Base-by-base conservation (phyloP, 1,284 basidiomycete species). In the Boletus semigastroideus region DNA sequence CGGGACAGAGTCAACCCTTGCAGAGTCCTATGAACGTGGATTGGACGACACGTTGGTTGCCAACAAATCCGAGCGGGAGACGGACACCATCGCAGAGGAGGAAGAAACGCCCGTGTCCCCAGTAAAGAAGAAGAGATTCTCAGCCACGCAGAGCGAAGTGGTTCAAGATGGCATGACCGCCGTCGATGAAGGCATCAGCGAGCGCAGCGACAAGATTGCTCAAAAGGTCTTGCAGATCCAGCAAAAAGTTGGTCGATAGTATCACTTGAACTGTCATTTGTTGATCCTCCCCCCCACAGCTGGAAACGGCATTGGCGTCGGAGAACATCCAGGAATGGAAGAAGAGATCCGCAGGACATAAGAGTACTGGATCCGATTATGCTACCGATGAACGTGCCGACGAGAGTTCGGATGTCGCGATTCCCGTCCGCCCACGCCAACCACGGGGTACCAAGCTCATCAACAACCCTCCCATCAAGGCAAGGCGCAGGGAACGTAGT, bases 221-320 rank as follows among this genome's bases (percentile, higher is more conserved):
- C 83, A 87, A 69, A 92, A 91, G 67, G 86, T 92, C 34, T 63
- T 87, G 46, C 82, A 90, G 67, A 92, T 92, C 57, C 90, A 92
- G 69, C 83, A 87, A 60, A 92, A 91, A 79, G 88, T 89, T 43
- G 16, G 70, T 62, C 50, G 16, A 53, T 20, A 30, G 9, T 34
- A 7, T 9, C 22, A 13, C 41, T 34, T 53, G 46, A 39, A 19
- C 14, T 37, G 30, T 42, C n/a, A 30, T 33, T 31, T 46, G 38
- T 41, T 58, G 41, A 62, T 39, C 38, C 36, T n/a, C 39, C 19
- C 31, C 17, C 31, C 36, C 46, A 14, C 56, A 92, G 90, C 74
- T 92, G 46, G 89, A 91, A 67, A 78, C 72, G 45, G 89, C 89
- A 9, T 69, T 91, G 41, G 76, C 81, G 8, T 71, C 79, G 11